Base-by-base conservation (phyloP, 1,284 basidiomycete species). In the Malassezia brasiliensis region DNA sequence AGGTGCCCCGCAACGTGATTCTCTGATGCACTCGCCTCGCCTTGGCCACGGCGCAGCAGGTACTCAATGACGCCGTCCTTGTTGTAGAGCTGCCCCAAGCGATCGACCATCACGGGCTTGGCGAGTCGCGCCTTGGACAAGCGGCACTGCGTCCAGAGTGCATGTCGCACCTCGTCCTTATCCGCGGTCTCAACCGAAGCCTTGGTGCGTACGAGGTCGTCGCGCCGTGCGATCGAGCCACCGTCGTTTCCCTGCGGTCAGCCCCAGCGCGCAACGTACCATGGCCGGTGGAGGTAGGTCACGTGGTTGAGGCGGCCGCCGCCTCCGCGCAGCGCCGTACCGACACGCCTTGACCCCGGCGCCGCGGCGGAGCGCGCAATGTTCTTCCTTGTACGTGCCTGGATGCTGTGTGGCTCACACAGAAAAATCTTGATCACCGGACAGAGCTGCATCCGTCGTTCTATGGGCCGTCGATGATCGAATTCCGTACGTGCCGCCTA, bases 381-480 rank as follows among this genome's bases (percentile, higher is more conserved):
- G 66, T 68, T 68, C 56, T 68, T 68, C 56, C 62, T 68, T 40
- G 56, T 59, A 36, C 17, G 56, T 53, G 31, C 31, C 42, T 22
- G 31, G 12, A 17, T 17, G 14, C 17, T 5, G 38, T 15, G 25
- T 15, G 14, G 5, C 52, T 46, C 8, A 50, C 17, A 30, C 39
- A 54, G 50, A 93, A 94, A 82, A 85, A 90, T 74, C 82, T 96
- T 31, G 88, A 88, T 28, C 90, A 96, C 76, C 90, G 89, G 5
- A 93, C 96, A 72, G 84, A 91, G 50, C 82, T 98, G 25, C 93
- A 96, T 75, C 93, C 93, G 14, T 96, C 91, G 20, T 98, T 93
- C 78, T 98, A 96, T 75, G 93, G 93, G 14, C 89, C 93, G 6
- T 85, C 87, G 60, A 90, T 96, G 83, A 82, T 88, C 57, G 86